These are phyloP conservation scores for Arxiozyma heterogenica DNA, from an alignment of 1,139 yeast species.

Conservation along the genomic window DNA sequence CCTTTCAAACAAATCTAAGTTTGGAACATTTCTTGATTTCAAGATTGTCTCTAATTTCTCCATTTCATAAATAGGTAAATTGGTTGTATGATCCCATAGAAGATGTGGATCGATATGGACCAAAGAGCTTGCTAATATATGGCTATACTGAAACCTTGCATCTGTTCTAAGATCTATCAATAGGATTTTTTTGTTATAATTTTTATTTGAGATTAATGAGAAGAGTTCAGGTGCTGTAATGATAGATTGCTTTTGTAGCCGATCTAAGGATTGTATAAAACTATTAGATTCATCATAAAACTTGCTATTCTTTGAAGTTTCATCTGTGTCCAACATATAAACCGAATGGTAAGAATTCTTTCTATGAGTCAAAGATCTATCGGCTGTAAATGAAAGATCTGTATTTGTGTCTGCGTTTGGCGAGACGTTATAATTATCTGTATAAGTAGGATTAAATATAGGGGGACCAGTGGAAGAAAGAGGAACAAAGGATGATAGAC, in stretches of 20 bases:
- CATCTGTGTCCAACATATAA: conserved; percentile 27
- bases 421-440: not conserved
- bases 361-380: conserved; percentile 23
- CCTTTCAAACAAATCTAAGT: conserved; percentile 34
- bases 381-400: conserved; percentile 8
- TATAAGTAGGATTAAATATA: not conserved
- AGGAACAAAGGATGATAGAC: not conserved
- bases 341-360: conserved; percentile 34
- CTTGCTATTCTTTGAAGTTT: conserved; percentile 13
- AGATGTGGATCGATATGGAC: conserved; percentile 53
- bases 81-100: conserved; percentile 24
- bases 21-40: conserved; percentile 7
- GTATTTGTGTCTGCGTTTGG: not conserved
- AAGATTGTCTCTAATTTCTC: conserved; percentile 37
- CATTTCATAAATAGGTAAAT: conserved; percentile 30
- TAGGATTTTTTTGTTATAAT: conserved; percentile 28
- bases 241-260: conserved; percentile 24
- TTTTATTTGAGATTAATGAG: conserved; percentile 18
- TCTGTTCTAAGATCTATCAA: conserved; percentile 50
- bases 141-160: conserved; percentile 43
- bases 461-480: not conserved
- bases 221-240: conserved; percentile 28
- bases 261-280: conserved; percentile 18
- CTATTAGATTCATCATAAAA: conserved; percentile 14
- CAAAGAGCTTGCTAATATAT: conserved; percentile 41